Evolutionary conservation across 306 rosid genomes (phyloP).

Genomic region (Vigna trinervia): DNA sequence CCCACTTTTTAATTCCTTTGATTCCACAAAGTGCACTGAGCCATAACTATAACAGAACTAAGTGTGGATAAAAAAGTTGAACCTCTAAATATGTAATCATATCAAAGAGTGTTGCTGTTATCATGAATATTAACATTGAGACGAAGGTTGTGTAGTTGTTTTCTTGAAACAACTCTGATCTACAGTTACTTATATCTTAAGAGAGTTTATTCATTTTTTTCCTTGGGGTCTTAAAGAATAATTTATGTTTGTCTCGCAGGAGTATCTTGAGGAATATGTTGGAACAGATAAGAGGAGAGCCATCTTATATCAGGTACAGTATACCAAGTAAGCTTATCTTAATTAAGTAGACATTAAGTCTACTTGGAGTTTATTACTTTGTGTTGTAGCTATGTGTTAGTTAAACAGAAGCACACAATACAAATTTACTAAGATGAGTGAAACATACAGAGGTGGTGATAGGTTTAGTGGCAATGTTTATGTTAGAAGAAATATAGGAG

Average conservation of each 20-base stretch:
- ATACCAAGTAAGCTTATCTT: slow-evolving; percentile 22
- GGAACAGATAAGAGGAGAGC: slow-evolving; percentile 76
- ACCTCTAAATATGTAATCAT: slow-evolving; percentile 27
- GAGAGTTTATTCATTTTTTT: slow-evolving; percentile 2
- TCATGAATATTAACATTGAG: slow-evolving; percentile 15
- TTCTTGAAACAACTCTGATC: slow-evolving; percentile 9
- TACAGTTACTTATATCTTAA: slow-evolving; percentile 13
- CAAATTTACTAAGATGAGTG: slow-evolving; percentile 24
- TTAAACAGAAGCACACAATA: slow-evolving; percentile 3
- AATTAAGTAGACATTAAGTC: slow-evolving; percentile 13
- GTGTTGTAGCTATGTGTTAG: slow-evolving; percentile 8
- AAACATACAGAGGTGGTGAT: not conserved
- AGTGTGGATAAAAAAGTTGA: not conserved
- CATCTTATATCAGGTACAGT: slow-evolving; percentile 75
- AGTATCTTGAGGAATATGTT: slow-evolving; percentile 85
- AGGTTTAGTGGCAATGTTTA: no score
- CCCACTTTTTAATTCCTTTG: not conserved
- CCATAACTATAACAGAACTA: not conserved
- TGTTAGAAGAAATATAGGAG: no score
- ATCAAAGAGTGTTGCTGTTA: slow-evolving; percentile 19
- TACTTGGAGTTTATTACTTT: slow-evolving; percentile 26
- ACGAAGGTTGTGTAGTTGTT: slow-evolving; percentile 2
- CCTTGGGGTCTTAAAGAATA: slow-evolving; percentile 18
- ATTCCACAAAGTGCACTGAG: slow-evolving; percentile 3
- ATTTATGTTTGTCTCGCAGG: slow-evolving; percentile 62